A percentile compares a stretch with the other conserved stretches of the same genome.
Evolutionary conservation across 202 grass and related monocot genomes (phyloP).

Genomic region (Musa balbisiana): DNA sequence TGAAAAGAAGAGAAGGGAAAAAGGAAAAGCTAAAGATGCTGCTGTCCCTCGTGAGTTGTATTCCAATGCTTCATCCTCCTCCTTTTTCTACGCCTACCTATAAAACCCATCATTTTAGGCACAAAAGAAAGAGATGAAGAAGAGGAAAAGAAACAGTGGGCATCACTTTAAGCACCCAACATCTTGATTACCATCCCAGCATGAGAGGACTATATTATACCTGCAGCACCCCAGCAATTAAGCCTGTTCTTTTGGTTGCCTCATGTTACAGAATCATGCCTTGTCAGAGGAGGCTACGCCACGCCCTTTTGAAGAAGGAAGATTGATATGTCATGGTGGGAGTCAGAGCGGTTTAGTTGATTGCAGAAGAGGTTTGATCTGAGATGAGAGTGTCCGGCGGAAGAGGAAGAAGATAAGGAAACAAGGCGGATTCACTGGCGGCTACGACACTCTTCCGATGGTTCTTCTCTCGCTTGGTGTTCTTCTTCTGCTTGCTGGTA

Average conservation of each 20-base stretch:
- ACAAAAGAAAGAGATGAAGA: neutral
- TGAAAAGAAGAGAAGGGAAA: neutral
- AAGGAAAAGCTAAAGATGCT: constrained; percentile 4
- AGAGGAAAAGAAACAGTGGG: neutral
- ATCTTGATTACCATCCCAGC: too few species aligned
- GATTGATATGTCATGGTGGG: too few species aligned
- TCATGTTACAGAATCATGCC: neutral
- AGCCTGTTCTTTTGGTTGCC: neutral
- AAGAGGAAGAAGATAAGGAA: neutral
- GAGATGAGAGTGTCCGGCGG: too few species aligned
- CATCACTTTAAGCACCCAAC: constrained; percentile 3
- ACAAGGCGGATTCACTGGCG: constrained; percentile 12
- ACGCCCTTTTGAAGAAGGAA: too few species aligned
- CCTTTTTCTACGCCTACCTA: neutral
- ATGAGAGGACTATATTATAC: too few species aligned
- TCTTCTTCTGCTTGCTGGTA: constrained; percentile 19
- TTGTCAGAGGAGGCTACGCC: too few species aligned
- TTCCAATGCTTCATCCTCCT: neutral
- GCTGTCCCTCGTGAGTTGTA: neutral
- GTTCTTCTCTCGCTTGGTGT: neutral
- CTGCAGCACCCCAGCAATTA: too few species aligned
- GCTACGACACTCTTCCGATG: neutral
- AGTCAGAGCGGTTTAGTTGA: neutral
- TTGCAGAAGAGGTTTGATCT: neutral
- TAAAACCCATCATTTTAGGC: constrained; percentile 14